Base-by-base conservation (phyloP, 164 flowering plant genomes). In the Platanus orientalis region DNA sequence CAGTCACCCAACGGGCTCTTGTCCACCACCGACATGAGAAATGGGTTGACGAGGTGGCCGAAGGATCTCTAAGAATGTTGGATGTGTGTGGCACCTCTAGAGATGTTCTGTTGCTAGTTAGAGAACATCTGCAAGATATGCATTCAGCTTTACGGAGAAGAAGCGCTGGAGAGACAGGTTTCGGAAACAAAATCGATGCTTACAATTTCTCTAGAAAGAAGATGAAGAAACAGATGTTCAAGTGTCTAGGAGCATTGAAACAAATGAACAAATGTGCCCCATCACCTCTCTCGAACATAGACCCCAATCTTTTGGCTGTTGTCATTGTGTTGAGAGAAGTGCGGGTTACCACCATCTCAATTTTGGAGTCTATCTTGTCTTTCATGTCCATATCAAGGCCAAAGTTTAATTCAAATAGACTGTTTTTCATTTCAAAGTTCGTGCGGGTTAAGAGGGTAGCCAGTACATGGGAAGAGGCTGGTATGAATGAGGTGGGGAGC, bases 241-340 rank as follows among this genome's bases (percentile, higher is more conserved):
- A 64, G 55, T 53, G 60, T 30, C 48, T 69, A 32, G 60, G 49
- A 32, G 36, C 59, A 16, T 24, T 64, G 49, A 64, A 54, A 25
- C 57, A 25, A 57, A 28, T 62, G 57, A 66, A 60, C 60, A 63
- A 49, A 3, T 54, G 13, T 66, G 28, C 36, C 30, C 50, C 68
- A 6, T 65, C 64, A 0, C 67, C 72, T 13, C 45, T 63, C 34
- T 36, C 71, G 13, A 30, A 66, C 4, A 32, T 61, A 3, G 76
- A 78, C 39, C 63, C 63, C 25, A 72, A 62, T 60, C 80, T 84
- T 5, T 53, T n/a, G 44, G 74, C 71, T 13, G 81, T 83, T 2
- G 81, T 72, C 1, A 57, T 67, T 25, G 78, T 80, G 61, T 62
- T 87, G 10, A 76, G 73, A 44, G 81, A 83, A 69, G 83, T 80